phyloP scores from a whole-genome alignment of 2,329 filamentous ascomycete species.

The Cladosporium halotolerans region DNA sequence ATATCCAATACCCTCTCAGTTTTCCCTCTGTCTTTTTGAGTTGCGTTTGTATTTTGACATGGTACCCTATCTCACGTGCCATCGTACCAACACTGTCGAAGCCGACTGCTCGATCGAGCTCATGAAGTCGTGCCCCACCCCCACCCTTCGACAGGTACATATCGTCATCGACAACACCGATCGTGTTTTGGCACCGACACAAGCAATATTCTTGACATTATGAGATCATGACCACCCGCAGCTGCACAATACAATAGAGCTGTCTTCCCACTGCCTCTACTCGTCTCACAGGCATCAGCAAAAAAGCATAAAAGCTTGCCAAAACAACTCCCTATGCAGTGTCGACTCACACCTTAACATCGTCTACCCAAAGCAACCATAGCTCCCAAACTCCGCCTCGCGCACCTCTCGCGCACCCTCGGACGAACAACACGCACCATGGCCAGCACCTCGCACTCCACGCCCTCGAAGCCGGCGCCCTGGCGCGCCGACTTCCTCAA shows the following conservation, averaged over 20 bases:
- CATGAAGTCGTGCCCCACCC: background rate
- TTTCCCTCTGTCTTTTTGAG: too few relatives aligned
- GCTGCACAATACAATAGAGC: background rate
- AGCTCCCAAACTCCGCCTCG: conserved; percentile 33
- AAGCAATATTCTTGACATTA: background rate
- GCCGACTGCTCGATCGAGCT: too few relatives aligned
- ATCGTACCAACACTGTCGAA: too few relatives aligned
- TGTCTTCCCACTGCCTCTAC: too few relatives aligned
- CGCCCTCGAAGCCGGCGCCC: conserved; percentile 40
- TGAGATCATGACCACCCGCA: conserved; percentile 8
- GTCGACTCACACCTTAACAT: too few relatives aligned
- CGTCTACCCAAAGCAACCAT: conserved; percentile 21
- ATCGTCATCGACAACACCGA: conserved; percentile 8
- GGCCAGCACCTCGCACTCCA: conserved; percentile 33
- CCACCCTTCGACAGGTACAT: background rate
- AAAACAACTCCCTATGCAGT: too few relatives aligned
- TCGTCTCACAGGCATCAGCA: too few relatives aligned
- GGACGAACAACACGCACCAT: conserved; percentile 31
- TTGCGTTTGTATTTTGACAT: background rate
- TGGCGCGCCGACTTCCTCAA: conserved; percentile 47
- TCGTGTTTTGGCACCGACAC: background rate
- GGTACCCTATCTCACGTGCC: background rate
- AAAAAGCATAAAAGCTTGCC: too few relatives aligned
- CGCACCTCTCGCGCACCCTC: conserved; percentile 30
- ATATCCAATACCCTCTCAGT: too few relatives aligned